phyloP scores from a whole-genome alignment of 768 basidiomycete genomes.

The Tulasnella sp. region DNA sequence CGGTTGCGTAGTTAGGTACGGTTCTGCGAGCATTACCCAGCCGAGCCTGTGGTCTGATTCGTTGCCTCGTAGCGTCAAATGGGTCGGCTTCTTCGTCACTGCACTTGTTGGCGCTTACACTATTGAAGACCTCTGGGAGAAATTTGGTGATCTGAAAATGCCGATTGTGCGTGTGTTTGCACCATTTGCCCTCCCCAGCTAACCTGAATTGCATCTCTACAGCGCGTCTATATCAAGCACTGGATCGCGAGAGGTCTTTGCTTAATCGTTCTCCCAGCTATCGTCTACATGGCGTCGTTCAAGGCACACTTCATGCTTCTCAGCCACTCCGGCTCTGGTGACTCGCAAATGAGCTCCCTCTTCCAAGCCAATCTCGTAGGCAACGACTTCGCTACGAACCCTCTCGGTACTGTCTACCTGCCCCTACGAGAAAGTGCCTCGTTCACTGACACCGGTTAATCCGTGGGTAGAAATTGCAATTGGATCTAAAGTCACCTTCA shows the following conservation, averaged over 20 bases:
- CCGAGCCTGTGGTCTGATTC: neutral
- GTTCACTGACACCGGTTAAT: neutral
- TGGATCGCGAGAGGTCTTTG: constrained; percentile 84
- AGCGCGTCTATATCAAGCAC: constrained; percentile 86
- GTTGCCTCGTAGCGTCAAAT: constrained; percentile 66
- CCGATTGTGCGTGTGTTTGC: constrained; percentile 56
- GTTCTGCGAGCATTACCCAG: neutral
- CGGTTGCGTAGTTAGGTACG: constrained; percentile 86
- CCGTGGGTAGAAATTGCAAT: constrained; percentile 69
- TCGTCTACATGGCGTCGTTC: constrained; percentile 92
- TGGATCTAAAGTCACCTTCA: constrained; percentile 87
- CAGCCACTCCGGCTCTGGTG: constrained; percentile 91
- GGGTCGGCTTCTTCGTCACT: constrained; percentile 93
- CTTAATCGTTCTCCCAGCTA: constrained; percentile 82
- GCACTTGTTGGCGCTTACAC: constrained; percentile 94
- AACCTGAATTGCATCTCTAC: constrained; percentile 24
- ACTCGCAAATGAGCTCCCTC: constrained; percentile 96
- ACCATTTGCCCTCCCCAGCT: neutral
- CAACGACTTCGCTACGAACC: constrained; percentile 89
- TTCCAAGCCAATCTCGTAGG: constrained; percentile 96
- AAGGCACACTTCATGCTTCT: constrained; percentile 94
- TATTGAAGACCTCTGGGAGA: constrained; percentile 96
- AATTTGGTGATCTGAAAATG: constrained; percentile 94
- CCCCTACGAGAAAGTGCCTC: neutral
- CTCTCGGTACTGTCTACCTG: constrained; percentile 57